These are phyloP conservation scores for Ustulina deusta DNA, from an alignment of 2,329 filamentous ascomycete genomes.

Conservation along the genomic window DNA sequence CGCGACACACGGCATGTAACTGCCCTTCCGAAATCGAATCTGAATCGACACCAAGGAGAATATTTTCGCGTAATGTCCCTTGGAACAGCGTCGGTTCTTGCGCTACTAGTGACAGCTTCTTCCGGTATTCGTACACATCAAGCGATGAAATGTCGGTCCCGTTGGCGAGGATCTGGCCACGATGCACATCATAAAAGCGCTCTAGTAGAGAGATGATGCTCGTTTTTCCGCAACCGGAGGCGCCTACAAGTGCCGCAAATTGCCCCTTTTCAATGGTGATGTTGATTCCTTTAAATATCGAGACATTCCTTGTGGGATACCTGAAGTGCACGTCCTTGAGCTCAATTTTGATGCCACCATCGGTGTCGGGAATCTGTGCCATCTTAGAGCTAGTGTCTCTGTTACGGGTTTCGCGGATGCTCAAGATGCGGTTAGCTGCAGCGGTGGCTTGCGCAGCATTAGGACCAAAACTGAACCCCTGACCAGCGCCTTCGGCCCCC, in stretches of 20 bases:
- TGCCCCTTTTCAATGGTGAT: conserved; percentile 75
- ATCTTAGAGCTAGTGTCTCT: conserved; percentile 49
- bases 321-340: conserved; percentile 68
- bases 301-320: conserved; percentile 68
- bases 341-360: conserved; percentile 68
- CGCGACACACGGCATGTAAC: conserved; percentile 65
- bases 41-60: conserved; percentile 72
- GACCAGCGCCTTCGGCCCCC: conserved; percentile 74
- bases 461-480: conserved; percentile 75
- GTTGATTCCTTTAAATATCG: conserved; percentile 71
- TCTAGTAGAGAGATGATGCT: conserved; percentile 75
- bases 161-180: conserved; percentile 74
- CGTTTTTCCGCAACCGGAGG: conserved; percentile 78
- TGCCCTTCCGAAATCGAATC: conserved; percentile 63
- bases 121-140: conserved; percentile 72
- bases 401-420: conserved; percentile 60
- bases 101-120: conserved; percentile 75
- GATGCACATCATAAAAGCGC: conserved; percentile 76
- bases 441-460: conserved; percentile 71
- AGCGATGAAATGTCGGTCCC: conserved; percentile 69
- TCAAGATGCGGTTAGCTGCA: conserved; percentile 70
- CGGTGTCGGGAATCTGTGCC: conserved; percentile 57
- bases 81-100: conserved; percentile 81
- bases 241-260: conserved; percentile 77
- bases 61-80: conserved; percentile 72